These are phyloP conservation scores for Claviceps fusiformis DNA, from an alignment of 2,329 filamentous ascomycete species.

Conservation along the genomic window DNA sequence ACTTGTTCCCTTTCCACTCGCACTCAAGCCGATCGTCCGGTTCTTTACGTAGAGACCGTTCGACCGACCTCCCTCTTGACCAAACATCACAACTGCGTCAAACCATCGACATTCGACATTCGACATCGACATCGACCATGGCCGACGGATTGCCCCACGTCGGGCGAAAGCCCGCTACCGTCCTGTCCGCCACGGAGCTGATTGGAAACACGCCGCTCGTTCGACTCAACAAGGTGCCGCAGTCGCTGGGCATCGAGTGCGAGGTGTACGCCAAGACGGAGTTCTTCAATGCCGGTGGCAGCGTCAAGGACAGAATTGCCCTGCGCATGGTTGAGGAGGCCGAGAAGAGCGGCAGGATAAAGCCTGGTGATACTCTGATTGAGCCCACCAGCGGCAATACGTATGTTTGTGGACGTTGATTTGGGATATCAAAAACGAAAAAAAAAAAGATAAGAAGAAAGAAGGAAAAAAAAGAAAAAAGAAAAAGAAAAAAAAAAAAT, in stretches of 20 bases:
- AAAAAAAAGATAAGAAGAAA: no score
- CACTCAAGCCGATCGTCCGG: no score
- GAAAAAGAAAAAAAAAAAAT: neutral
- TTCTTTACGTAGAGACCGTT: no score
- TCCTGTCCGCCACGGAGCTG: slow-evolving; percentile 61
- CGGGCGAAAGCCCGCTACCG: slow-evolving; percentile 22
- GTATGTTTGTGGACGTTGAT: slow-evolving; percentile 19
- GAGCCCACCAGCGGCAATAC: slow-evolving; percentile 98
- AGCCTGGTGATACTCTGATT: slow-evolving; percentile 92
- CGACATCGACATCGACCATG: neutral
- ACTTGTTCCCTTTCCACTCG: no score
- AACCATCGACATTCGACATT: neutral
- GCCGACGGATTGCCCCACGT: slow-evolving; percentile 1
- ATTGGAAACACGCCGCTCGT: slow-evolving; percentile 97
- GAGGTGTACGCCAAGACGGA: slow-evolving; percentile 86
- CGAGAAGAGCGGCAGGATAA: slow-evolving; percentile 82
- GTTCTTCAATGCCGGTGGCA: slow-evolving; percentile 86
- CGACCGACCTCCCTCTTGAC: neutral
- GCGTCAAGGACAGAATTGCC: slow-evolving; percentile 90
- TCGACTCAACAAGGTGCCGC: slow-evolving; percentile 81
- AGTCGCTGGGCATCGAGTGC: slow-evolving; percentile 77
- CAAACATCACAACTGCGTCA: no score
- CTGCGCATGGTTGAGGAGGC: slow-evolving; percentile 96
- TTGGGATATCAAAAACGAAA: no score
- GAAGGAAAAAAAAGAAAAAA: no score